Base-by-base conservation (phyloP, 1,284 basidiomycete genomes). In the Puccinia polysora region DNA sequence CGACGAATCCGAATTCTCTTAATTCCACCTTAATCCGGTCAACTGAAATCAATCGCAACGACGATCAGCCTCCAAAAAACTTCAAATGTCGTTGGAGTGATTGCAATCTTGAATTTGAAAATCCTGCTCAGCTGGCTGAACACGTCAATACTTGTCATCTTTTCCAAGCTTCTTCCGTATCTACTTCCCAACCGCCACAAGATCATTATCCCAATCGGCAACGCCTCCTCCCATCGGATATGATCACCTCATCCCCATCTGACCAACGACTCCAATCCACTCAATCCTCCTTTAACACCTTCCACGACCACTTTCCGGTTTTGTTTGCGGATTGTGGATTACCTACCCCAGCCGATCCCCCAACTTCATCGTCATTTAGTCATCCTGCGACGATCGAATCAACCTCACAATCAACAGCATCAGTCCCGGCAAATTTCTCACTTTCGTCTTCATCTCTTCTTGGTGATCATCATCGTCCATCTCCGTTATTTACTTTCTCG, bases 81-180 rank as follows among this genome's bases (percentile, higher is more conserved):
- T 49, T 63, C 18, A 23, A 52, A 36, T 71, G 68, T 20, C 58
- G 63, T 45, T 71, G 68, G 68, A 71, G 63, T n/a, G 36, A 63
- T 63, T 71, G 68, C 40, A 52, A 40, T 55, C 32, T 28, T 6
- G 47, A 38, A 28, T 71, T 71, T 62, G 53, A 40, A 6, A 47
- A 43, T 43, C 25, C 50, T 20, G 25, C 23, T 23, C 36, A 62
- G 20, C 20, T 71, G 2, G 36, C 50, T 18, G 38, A 62, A 23
- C 68, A 71, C 34, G 68, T 62, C 23, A 71, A 62, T 30, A 25
- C 56, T 25, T 50, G n/a, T 53, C 68, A 71, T 62, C 50, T 71
- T 4, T 55, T 55, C 20, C 56, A 40, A 18, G 12, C 38, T 25
- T 62, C 38, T 4, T 14, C 40, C 28, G 25, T 7, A 8, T 25